Percentiles rank a stretch among this genome's conserved stretches.
phyloP scores from a whole-genome alignment of 2,329 filamentous ascomycete species.

The Claviceps sp. region DNA sequence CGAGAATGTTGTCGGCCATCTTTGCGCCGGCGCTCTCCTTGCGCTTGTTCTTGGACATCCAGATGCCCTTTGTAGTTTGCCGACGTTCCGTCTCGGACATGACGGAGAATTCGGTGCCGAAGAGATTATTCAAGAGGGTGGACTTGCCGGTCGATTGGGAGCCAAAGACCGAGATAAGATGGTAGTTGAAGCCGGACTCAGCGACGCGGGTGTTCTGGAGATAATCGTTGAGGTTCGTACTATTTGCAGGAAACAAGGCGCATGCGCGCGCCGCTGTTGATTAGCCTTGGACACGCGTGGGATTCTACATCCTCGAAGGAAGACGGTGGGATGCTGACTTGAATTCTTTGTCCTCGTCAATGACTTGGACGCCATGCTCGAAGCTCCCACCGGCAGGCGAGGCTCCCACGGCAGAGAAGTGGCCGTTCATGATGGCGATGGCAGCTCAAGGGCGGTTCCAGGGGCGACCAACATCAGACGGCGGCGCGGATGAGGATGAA shows the following conservation, averaged over 20 bases:
- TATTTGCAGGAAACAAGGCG: conserved; percentile 22
- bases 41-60: conserved; percentile 95
- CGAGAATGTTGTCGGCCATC: conserved; percentile 96
- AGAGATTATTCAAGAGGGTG: conserved; percentile 88
- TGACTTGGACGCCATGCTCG: conserved; percentile 90
- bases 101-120: conserved; percentile 90
- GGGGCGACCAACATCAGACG: conserved; percentile 1
- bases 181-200: conserved; percentile 93
- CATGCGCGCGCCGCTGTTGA: conserved; percentile 2
- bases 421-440: conserved; percentile 52
- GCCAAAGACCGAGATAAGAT: conserved; percentile 96
- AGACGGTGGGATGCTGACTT: conserved; percentile 48
- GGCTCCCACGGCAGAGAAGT: conserved; percentile 63
- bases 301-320: background rate
- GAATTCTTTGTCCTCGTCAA: conserved; percentile 86
- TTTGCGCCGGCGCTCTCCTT: conserved; percentile 33
- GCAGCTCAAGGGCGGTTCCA: conserved; percentile 2
- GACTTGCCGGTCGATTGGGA: conserved; percentile 98
- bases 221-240: conserved; percentile 67
- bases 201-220: conserved; percentile 67
- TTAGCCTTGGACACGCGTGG: background rate
- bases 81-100: conserved; percentile 91
- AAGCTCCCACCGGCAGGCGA: conserved; percentile 53
- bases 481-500: background rate
- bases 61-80: conserved; percentile 98